These are phyloP conservation scores for Russula dissimulans DNA, from an alignment of 768 basidiomycete genomes.

Conservation along the genomic window DNA sequence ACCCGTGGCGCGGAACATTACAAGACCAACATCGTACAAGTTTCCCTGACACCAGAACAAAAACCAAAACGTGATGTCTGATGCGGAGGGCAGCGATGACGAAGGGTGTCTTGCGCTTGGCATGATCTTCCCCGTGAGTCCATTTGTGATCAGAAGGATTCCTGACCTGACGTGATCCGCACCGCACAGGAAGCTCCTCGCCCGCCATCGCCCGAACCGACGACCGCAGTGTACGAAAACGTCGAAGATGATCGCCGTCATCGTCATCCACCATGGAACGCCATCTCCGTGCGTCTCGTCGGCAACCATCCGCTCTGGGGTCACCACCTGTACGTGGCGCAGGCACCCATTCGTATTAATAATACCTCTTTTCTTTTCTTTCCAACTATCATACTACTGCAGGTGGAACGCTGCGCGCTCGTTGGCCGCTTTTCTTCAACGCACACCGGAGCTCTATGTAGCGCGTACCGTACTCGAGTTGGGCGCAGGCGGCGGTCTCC, in stretches of 20 bases:
- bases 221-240: constrained; percentile 37
- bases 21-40: no score
- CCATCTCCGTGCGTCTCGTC: constrained; percentile 58
- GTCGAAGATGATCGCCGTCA: background rate
- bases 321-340: constrained; percentile 58
- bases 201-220: constrained; percentile 60
- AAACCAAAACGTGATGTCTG: no score
- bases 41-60: background rate
- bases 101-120: constrained; percentile 33
- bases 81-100: constrained; percentile 14
- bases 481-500: constrained; percentile 89
- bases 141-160: no score
- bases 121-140: constrained; percentile 40
- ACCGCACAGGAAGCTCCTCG: constrained; percentile 48
- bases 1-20: constrained; percentile 10
- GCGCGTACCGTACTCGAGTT: constrained; percentile 65
- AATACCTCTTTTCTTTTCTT: background rate
- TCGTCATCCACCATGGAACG: constrained; percentile 19
- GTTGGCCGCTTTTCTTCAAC: constrained; percentile 61
- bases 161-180: no score
- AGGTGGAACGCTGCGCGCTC: constrained; percentile 80
- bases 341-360: no score
- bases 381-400: background rate
- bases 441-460: constrained; percentile 37
- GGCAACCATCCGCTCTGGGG: constrained; percentile 79